Evolutionary conservation across 2,329 filamentous ascomycete species (phyloP).

Genomic region (Lasiodiplodia sp.): DNA sequence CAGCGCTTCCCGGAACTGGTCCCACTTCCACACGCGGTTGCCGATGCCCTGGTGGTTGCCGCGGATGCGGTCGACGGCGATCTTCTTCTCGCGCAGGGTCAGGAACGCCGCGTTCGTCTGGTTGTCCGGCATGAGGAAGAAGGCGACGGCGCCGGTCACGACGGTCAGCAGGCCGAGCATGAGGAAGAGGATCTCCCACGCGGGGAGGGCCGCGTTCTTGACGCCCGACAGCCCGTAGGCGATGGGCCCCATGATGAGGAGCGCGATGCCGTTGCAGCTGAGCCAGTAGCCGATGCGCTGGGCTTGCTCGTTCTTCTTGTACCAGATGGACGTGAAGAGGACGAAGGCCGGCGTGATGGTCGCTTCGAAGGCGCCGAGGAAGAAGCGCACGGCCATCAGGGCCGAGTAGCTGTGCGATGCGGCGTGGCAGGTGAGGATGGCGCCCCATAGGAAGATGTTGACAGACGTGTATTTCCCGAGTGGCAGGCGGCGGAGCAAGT

Average conservation of each 20-base stretch:
- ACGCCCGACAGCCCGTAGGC: conserved; percentile 41
- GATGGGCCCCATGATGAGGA: conserved; percentile 45
- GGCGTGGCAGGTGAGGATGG: conserved; percentile 35
- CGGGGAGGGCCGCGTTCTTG: conserved; percentile 36
- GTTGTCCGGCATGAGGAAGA: conserved; percentile 47
- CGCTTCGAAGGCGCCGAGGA: conserved; percentile 51
- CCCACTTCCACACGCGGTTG: conserved; percentile 44
- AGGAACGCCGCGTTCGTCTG: conserved; percentile 46
- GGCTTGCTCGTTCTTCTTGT: conserved; percentile 55
- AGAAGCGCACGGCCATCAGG: conserved; percentile 46
- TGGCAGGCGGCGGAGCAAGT: conserved; percentile 63
- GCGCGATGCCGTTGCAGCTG: conserved; percentile 60
- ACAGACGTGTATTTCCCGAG: conserved; percentile 66
- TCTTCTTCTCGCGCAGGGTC: conserved; percentile 46
- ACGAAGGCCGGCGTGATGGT: conserved; percentile 59
- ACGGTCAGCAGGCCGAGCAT: conserved; percentile 31
- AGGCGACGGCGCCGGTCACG: conserved; percentile 3
- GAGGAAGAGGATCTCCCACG: conserved; percentile 48
- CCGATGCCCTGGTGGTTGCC: conserved; percentile 51
- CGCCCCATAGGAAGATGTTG: conserved; percentile 61
- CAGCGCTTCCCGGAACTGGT: conserved; percentile 50
- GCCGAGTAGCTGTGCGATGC: conserved; percentile 52
- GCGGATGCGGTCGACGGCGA: conserved; percentile 50
- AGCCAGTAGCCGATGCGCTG: conserved; percentile 56
- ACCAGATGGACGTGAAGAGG: conserved; percentile 61